These are phyloP conservation scores for Huntiella savannae DNA, from an alignment of 2,329 filamentous ascomycete species.

Conservation along the genomic window DNA sequence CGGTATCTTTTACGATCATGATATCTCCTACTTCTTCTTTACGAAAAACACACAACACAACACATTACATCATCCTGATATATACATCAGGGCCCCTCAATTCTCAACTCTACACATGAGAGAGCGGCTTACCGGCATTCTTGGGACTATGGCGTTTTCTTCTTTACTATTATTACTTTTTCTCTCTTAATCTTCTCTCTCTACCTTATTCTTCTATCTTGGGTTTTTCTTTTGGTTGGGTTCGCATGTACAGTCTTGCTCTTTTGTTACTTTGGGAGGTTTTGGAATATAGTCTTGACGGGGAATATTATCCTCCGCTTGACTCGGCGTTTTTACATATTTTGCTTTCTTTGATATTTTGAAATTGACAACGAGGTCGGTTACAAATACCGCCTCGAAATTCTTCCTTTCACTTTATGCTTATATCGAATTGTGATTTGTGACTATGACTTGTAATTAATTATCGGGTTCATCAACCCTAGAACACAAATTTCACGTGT, in stretches of 20 bases:
- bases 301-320: slow-evolving; percentile 1
- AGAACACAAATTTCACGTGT: no score
- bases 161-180: slow-evolving; percentile 1
- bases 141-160: slow-evolving; percentile 6
- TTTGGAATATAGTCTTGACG: background rate
- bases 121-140: slow-evolving; percentile 5
- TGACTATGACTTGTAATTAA: background rate
- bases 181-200: slow-evolving; percentile 1
- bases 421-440: slow-evolving; percentile 6
- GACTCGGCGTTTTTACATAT: background rate
- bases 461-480: no score
- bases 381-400: no score
- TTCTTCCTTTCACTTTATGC: slow-evolving; percentile 4
- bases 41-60: slow-evolving; percentile 2
- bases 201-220: slow-evolving; percentile 1
- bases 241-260: slow-evolving; percentile 12
- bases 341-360: background rate
- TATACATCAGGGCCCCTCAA: background rate
- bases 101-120: slow-evolving; percentile 1
- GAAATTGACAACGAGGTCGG: background rate
- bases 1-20: background rate
- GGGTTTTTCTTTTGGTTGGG: slow-evolving; percentile 1
- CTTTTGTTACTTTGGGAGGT: background rate
- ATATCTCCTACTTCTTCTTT: slow-evolving; percentile 5
- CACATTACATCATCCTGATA: background rate